These are phyloP conservation scores for Ceratobasidium sp. DNA, from an alignment of 1,284 basidiomycete genomes.

Conservation along the genomic window DNA sequence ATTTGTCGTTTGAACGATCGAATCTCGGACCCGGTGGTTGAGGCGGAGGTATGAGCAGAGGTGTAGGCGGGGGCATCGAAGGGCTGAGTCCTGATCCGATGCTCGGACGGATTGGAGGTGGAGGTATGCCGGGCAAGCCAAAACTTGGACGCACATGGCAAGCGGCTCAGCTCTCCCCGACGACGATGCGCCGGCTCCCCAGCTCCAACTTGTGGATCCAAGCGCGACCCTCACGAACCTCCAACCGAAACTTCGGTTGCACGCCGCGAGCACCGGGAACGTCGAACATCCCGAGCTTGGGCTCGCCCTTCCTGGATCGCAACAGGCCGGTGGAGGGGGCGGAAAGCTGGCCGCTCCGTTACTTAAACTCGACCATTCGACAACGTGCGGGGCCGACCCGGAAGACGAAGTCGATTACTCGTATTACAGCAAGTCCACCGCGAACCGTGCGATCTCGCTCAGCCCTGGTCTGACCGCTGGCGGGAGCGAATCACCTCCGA, in stretches of 20 bases:
- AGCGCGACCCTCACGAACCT: conserved; percentile 7
- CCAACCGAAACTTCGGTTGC: conserved; percentile 16
- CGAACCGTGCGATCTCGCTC: neutral
- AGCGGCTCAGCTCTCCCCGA: conserved; percentile 33
- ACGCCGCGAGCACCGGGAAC: neutral
- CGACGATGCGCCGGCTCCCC: conserved; percentile 36
- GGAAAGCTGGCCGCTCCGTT: neutral
- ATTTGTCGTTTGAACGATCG: conserved; percentile 12
- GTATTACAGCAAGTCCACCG: conserved; percentile 25
- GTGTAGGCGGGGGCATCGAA: too few relatives aligned
- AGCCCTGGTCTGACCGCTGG: neutral
- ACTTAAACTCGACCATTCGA: conserved; percentile 28
- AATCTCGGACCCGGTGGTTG: neutral
- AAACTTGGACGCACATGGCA: conserved; percentile 24
- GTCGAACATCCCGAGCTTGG: conserved; percentile 15
- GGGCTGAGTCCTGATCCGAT: conserved; percentile 17
- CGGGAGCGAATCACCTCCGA: conserved; percentile 25
- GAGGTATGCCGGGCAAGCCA: neutral
- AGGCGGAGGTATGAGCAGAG: neutral
- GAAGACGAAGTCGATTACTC: conserved; percentile 41
- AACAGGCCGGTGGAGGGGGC: neutral
- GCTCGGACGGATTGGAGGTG: conserved; percentile 12
- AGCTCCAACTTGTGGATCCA: conserved; percentile 10
- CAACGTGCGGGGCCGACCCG: conserved; percentile 4
- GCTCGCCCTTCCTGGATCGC: conserved; percentile 22